These are phyloP conservation scores for Russula foetens DNA, from an alignment of 768 basidiomycete species.

Conservation along the genomic window DNA sequence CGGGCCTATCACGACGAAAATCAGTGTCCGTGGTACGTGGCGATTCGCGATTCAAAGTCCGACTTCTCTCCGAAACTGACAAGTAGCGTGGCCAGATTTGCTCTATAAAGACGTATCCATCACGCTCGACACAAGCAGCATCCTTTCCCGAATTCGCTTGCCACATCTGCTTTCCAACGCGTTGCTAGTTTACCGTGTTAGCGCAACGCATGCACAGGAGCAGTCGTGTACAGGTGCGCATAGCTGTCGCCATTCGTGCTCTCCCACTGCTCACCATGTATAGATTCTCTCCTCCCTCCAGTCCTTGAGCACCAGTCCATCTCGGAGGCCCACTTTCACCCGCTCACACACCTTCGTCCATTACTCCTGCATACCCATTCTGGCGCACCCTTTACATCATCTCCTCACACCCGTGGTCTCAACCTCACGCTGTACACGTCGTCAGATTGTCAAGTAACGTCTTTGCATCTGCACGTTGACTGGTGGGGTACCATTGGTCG, in stretches of 20 bases:
- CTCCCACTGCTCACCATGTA: background rate
- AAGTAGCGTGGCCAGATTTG: constrained; percentile 5
- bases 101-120: constrained; percentile 12
- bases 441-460: constrained; percentile 41
- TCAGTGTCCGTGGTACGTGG: constrained; percentile 39
- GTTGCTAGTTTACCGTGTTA: constrained; percentile 56
- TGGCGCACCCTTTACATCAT: constrained; percentile 53
- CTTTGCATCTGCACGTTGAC: constrained; percentile 53
- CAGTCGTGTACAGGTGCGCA: constrained; percentile 27
- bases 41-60: constrained; percentile 8
- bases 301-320: constrained; percentile 58
- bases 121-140: constrained; percentile 31
- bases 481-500: constrained; percentile 65
- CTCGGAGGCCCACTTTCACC: constrained; percentile 65
- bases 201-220: constrained; percentile 25
- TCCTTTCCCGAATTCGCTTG: constrained; percentile 40
- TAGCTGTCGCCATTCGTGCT: background rate
- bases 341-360: constrained; percentile 32
- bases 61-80: constrained; percentile 8
- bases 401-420: constrained; percentile 31
- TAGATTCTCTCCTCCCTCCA: constrained; percentile 52
- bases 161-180: constrained; percentile 51
- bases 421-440: constrained; percentile 54
- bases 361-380: constrained; percentile 63
- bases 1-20: constrained; percentile 27